Evolutionary conservation across 1,139 yeast species (phyloP), one percentile per base, ranked within the genome.

Genomic region (Zhuliangozyma blackwelliae): DNA sequence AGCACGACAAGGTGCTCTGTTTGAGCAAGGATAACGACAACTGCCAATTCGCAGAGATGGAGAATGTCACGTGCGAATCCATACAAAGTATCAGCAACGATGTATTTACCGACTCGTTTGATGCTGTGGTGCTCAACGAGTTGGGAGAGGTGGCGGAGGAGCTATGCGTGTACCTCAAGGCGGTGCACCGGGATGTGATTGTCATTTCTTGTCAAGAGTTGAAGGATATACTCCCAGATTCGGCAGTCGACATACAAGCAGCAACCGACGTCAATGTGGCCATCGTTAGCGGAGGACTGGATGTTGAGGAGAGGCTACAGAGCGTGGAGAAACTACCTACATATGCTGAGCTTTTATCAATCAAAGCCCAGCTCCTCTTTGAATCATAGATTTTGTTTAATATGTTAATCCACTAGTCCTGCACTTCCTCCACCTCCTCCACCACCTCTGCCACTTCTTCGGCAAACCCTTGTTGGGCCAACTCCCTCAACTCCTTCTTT

Each of bases 391-490:
- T 22, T 3, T 7, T 22, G 16, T 16, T 16, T 16, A 16, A 22
- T 5, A 22, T 3, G 23, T 22, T 22, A 9, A 3, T 2, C 5
- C 16, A 3, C 16, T 16, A 16, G 16, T 16, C 16, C 16, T 16
- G 16, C 16, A 3, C 10, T 5, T 23, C 26, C 26, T 10, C 26
- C 26, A 3, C 10, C 26, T 23, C 26, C 10, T 10, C 26, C 26
- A 3, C 26, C 26, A 23, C 2, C n/a, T 23, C 16, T n/a, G n/a
- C n/a, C 16, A 16, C 16, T 32, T 52, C 62, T 29, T 52, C 52
- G 34, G 53, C 47, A 39, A 70, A 70, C 3, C 74, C 75, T 36
- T 67, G 70, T 43, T 54, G 49, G 5, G 75, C 76, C 34, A 66
- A 60, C 38, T 60, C 53, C 27, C 58, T 46, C 47, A 70, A 61